These are phyloP conservation scores for Zangia roseola DNA, from an alignment of 768 basidiomycete species.

Conservation along the genomic window DNA sequence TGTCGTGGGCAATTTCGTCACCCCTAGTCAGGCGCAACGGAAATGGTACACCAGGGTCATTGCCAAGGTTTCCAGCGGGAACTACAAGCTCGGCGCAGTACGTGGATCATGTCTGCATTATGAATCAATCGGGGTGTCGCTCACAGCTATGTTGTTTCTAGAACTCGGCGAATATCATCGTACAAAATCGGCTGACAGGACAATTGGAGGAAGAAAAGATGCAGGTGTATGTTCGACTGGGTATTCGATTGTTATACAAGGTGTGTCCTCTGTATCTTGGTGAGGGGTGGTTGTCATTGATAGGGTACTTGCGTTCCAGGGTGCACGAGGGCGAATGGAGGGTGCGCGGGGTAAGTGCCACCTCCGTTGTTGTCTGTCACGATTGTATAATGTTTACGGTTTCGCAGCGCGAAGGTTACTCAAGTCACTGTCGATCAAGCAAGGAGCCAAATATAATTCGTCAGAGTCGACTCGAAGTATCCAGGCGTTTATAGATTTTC, in stretches of 20 bases:
- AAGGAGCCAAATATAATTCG: constrained; percentile 89
- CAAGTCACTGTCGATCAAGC: constrained; percentile 89
- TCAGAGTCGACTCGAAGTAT: constrained; percentile 86
- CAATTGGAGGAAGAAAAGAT: constrained; percentile 98
- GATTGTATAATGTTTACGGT: constrained; percentile 41
- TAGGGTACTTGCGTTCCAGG: constrained; percentile 38
- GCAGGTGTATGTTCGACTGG: constrained; percentile 90
- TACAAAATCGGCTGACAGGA: constrained; percentile 90
- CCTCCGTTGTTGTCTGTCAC: not conserved
- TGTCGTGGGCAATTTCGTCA: constrained; percentile 92
- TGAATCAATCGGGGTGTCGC: not conserved
- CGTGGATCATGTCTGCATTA: constrained; percentile 19
- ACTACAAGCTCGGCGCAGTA: constrained; percentile 89
- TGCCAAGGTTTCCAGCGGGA: constrained; percentile 79
- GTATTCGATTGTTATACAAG: constrained; percentile 91
- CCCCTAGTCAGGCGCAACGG: constrained; percentile 90
- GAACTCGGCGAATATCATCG: constrained; percentile 98
- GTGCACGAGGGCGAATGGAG: constrained; percentile 86
- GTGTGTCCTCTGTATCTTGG: constrained; percentile 29
- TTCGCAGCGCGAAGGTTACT: constrained; percentile 61
- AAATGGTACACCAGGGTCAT: constrained; percentile 96
- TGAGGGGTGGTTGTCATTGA: not conserved
- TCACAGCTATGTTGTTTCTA: constrained; percentile 27
- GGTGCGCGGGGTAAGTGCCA: constrained; percentile 67
- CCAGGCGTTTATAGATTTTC: constrained; percentile 84